Evolutionary conservation across 2,329 filamentous ascomycete genomes (phyloP).

Genomic region (Sporothrix schenckii): DNA sequence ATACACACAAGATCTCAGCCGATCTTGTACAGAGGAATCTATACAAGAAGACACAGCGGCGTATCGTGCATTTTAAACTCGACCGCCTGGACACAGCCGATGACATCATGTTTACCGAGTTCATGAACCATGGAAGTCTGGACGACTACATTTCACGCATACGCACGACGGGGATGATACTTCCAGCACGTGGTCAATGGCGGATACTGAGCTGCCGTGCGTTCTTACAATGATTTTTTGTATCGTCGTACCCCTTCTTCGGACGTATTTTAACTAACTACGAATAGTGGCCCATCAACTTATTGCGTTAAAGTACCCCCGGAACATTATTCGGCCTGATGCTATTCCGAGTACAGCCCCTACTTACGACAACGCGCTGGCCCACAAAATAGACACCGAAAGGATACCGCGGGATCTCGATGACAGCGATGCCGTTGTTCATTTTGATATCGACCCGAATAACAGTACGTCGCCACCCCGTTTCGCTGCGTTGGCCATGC

Average conservation of each 20-base stretch:
- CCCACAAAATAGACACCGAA: not conserved
- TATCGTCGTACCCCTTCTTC: not conserved
- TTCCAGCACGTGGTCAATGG: slow-evolving; percentile 28
- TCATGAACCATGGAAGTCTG: slow-evolving; percentile 24
- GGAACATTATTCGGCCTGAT: too few relatives aligned
- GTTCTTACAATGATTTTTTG: not conserved
- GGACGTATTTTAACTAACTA: not conserved
- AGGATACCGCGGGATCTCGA: not conserved
- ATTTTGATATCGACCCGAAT: slow-evolving; percentile 33
- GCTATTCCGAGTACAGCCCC: not conserved
- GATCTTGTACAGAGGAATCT: not conserved
- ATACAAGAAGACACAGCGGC: not conserved
- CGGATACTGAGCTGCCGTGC: slow-evolving; percentile 26
- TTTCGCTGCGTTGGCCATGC: not conserved
- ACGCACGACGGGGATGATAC: not conserved
- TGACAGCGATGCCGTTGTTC: slow-evolving; percentile 18
- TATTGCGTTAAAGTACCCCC: slow-evolving; percentile 27
- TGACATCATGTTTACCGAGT: slow-evolving; percentile 23
- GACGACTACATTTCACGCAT: not conserved
- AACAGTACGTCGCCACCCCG: slow-evolving; percentile 18
- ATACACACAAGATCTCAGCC: not conserved
- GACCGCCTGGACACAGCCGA: not conserved
- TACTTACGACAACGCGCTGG: too few relatives aligned
- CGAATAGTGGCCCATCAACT: slow-evolving; percentile 16
- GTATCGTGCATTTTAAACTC: not conserved